Conservation (phyloP, 225 moss, liverwort and hornwort genomes). For the Thuidium tamariscinum region DNA sequence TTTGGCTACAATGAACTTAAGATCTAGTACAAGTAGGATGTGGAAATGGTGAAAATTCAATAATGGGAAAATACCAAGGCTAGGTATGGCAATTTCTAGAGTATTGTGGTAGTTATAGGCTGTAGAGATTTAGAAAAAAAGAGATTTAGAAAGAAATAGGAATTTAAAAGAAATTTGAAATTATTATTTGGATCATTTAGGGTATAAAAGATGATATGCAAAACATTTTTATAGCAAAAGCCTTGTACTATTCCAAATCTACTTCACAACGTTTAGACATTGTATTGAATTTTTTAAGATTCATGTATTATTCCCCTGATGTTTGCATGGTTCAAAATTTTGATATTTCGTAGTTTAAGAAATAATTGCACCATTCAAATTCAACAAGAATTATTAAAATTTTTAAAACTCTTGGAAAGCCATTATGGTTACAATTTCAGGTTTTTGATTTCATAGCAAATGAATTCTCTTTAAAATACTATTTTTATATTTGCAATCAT, state of each 20-base stretch:
- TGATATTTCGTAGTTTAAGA: background rate
- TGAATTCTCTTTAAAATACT: background rate
- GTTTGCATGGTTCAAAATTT: rapidly evolving
- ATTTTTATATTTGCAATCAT: too few species aligned
- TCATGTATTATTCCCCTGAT: background rate
- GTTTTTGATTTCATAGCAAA: too few species aligned
- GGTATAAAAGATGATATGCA: background rate
- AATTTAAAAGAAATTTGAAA: rapidly evolving
- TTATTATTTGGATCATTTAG: too few species aligned
- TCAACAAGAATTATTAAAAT: background rate
- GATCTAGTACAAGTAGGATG: background rate
- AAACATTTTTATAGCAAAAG: background rate
- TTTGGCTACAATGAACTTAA: background rate
- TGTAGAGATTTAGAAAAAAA: too few species aligned
- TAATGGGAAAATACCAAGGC: too few species aligned
- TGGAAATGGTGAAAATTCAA: too few species aligned
- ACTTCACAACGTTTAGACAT: background rate
- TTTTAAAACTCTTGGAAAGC: background rate
- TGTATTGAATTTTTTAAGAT: background rate
- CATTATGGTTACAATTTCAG: background rate
- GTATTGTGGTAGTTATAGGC: too few species aligned
- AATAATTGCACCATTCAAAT: background rate
- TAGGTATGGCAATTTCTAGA: too few species aligned
- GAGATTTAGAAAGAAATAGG: background rate
- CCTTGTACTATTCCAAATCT: rapidly evolving